These are phyloP conservation scores for Colletotrichum euphorbiae DNA, from an alignment of 2,329 filamentous ascomycete species.

Conservation along the genomic window DNA sequence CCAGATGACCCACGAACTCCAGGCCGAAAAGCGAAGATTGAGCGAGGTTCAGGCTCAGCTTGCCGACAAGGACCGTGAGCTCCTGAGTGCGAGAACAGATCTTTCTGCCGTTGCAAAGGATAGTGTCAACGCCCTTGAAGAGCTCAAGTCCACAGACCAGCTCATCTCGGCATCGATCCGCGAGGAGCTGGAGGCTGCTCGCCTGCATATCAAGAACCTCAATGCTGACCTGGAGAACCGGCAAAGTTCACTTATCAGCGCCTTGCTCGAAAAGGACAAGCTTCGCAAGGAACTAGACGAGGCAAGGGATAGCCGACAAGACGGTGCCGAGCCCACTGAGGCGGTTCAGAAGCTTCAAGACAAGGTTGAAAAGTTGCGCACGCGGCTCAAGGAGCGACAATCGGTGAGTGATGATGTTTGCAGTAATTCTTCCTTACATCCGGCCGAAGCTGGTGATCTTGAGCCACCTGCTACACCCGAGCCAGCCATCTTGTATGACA, in stretches of 20 bases:
- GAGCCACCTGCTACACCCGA: slow-evolving; percentile 13
- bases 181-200: slow-evolving; percentile 67
- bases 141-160: slow-evolving; percentile 69
- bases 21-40: slow-evolving; percentile 49
- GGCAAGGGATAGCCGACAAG: slow-evolving; percentile 51
- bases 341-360: slow-evolving; percentile 58
- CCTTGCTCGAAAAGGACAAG: slow-evolving; percentile 70
- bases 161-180: slow-evolving; percentile 69
- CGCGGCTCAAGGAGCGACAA: slow-evolving; percentile 66
- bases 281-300: slow-evolving; percentile 66
- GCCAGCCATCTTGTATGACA: slow-evolving; percentile 30
- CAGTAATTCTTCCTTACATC: slow-evolving; percentile 14
- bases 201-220: slow-evolving; percentile 62
- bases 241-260: slow-evolving; percentile 70
- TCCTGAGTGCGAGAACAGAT: slow-evolving; percentile 64
- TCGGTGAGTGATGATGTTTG: slow-evolving; percentile 61
- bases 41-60: slow-evolving; percentile 59
- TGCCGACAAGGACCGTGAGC: slow-evolving; percentile 66
- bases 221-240: slow-evolving; percentile 66
- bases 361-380: slow-evolving; percentile 69
- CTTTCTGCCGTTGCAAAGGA: slow-evolving; percentile 66
- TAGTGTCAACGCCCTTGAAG: slow-evolving; percentile 65
- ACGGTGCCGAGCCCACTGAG: slow-evolving; percentile 51
- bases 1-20: slow-evolving; percentile 54
- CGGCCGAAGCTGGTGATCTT: not conserved